Evolutionary conservation across 805 yeast species (phyloP).

Genomic region (Candida peoriensis): DNA sequence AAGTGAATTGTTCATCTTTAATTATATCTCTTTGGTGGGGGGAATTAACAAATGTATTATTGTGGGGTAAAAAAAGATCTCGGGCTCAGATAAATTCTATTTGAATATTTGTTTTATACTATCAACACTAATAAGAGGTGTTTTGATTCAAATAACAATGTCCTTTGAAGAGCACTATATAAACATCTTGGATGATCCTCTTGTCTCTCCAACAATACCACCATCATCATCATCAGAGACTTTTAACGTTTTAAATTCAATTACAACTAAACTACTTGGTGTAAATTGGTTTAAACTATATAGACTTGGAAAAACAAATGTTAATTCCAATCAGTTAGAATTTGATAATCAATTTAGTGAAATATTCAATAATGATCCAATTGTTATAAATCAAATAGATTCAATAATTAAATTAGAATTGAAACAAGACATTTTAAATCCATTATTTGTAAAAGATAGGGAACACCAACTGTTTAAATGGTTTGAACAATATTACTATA

Average conservation of each 20-base stretch:
- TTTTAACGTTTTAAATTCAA: not conserved
- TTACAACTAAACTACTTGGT: conserved; percentile 1
- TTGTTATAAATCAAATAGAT: conserved; percentile 9
- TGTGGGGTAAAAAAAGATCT: too few species aligned
- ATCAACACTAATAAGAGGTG: too few species aligned
- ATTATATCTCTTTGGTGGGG: too few species aligned
- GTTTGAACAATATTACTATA: conserved; percentile 12
- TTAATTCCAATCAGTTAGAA: not conserved
- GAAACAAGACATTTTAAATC: conserved; percentile 8
- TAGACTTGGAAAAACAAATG: not conserved
- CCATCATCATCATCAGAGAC: not conserved
- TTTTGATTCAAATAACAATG: not conserved
- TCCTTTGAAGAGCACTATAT: not conserved
- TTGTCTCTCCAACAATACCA: not conserved
- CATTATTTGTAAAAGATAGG: conserved; percentile 2
- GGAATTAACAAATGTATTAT: too few species aligned
- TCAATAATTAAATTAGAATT: conserved; percentile 9
- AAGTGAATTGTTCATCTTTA: too few species aligned
- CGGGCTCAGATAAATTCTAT: too few species aligned
- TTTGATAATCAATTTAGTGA: conserved; percentile 1
- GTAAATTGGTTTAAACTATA: conserved; percentile 5
- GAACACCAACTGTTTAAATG: conserved; percentile 10
- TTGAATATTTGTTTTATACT: too few species aligned
- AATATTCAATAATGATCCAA: conserved; percentile 7
- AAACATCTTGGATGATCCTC: conserved; percentile 1